Evolutionary conservation across 2,329 filamentous ascomycete species (phyloP), one percentile per base, ranked within the genome.

Genomic region (Colletotrichum graminicola): DNA sequence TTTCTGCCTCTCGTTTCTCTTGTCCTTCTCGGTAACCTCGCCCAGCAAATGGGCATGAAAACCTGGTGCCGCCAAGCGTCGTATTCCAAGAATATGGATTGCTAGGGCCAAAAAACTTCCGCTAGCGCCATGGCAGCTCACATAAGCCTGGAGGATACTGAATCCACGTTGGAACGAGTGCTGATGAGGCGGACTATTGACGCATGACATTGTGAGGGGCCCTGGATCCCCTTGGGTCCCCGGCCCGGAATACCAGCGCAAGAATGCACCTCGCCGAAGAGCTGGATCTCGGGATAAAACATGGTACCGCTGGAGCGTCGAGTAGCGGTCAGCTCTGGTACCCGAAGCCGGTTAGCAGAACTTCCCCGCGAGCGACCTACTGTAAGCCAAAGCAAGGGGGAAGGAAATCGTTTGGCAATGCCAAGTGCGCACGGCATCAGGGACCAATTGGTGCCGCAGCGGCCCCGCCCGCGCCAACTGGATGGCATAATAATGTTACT

Each of bases 111-210:
- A 5, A 14, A 26, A 16, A 26, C 21, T 2, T 26, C 12, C 32
- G 18, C 45, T 67, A 67, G 64, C 64, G 64, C 55, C 64, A 54
- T 67, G 56, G 64, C 64, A 62, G 64, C 64, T 67, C 64, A 67
- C 64, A 54, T 67, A 62, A 67, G 45, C 64, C 32, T 54, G 34
- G 64, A 66, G 63, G 29, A 43, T 52, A 51, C 36, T 32, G n/a
- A 26, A 16, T 52, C 60, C n/a, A 52, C 43, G 36, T 52, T 12
- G 5, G 11, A 29, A 11, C 21, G 45, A 39, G 23, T 10, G 23
- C 21, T 29, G 16, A 62, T 14, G 45, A 52, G 34, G 21, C 34
- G n/a, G 45, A 32, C 16, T 14, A 41, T 52, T 52, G 45, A 62
- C 45, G 45, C n/a, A 62, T 16, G 26, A n/a, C 21, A 29, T 41